These are phyloP conservation scores for Luffa aegyptiaca DNA, from an alignment of 306 rosid genomes.

Conservation along the genomic window DNA sequence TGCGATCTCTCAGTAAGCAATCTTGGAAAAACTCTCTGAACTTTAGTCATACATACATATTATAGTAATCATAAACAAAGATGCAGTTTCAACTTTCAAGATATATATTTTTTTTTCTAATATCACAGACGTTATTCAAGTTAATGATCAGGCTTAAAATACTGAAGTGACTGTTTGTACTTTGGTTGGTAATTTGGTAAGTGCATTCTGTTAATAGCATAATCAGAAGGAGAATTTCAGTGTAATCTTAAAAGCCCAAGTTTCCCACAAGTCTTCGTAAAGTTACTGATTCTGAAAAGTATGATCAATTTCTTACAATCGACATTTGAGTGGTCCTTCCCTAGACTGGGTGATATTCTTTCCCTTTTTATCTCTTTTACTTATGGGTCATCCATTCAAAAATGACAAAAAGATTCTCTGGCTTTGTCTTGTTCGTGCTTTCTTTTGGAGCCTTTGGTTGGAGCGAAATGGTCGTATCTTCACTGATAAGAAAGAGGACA, in stretches of 20 bases:
- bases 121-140: not conserved
- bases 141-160: not conserved
- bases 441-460: too few relatives aligned
- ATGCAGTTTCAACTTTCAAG: not conserved
- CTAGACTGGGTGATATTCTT: too few relatives aligned
- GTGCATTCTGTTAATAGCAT: not conserved
- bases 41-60: conserved; percentile 2
- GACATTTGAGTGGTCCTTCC: too few relatives aligned
- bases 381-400: too few relatives aligned
- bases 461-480: too few relatives aligned
- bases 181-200: not conserved
- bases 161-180: not conserved
- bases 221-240: not conserved
- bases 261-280: not conserved
- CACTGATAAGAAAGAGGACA: too few relatives aligned
- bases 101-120: not conserved
- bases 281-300: not conserved
- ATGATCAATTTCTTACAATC: not conserved
- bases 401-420: too few relatives aligned
- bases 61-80: not conserved
- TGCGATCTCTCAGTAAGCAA: conserved; percentile 68
- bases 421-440: too few relatives aligned
- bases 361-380: too few relatives aligned
- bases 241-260: not conserved
- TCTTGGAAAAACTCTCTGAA: conserved; percentile 12